A percentile compares a stretch with the other conserved stretches of the same genome.
Conservation (phyloP, 805 yeast species). For the Zygosaccharomyces rouxii region DNA sequence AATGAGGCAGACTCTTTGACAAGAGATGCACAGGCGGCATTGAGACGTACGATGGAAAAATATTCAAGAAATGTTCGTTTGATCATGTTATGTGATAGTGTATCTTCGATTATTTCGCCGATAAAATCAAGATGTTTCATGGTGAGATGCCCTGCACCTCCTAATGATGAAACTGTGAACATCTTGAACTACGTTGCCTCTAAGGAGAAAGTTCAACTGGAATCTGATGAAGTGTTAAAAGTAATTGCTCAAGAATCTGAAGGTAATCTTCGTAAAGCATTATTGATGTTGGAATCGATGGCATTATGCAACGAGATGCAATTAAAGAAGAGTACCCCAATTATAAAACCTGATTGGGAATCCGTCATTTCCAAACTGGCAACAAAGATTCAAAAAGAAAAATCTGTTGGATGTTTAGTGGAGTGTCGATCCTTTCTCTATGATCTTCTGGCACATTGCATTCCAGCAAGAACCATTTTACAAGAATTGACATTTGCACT, state of each 20-base stretch:
- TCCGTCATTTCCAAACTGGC: slow-evolving; percentile 68
- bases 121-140: slow-evolving; percentile 88
- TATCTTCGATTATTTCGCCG: slow-evolving; percentile 89
- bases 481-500: slow-evolving; percentile 54
- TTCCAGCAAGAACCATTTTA: slow-evolving; percentile 79
- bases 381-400: slow-evolving; percentile 50
- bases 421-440: slow-evolving; percentile 66
- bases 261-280: slow-evolving; percentile 72
- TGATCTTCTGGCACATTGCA: slow-evolving; percentile 87
- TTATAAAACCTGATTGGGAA: slow-evolving; percentile 85
- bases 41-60: slow-evolving; percentile 94
- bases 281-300: slow-evolving; percentile 79
- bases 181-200: slow-evolving; percentile 54
- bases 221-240: slow-evolving; percentile 43
- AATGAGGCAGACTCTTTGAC: slow-evolving; percentile 88
- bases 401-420: slow-evolving; percentile 54
- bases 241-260: slow-evolving; percentile 53
- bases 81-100: slow-evolving; percentile 79
- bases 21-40: slow-evolving; percentile 93
- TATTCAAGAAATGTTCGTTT: slow-evolving; percentile 83
- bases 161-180: slow-evolving; percentile 48
- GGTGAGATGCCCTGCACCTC: slow-evolving; percentile 84
- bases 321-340: slow-evolving; percentile 43
- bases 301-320: slow-evolving; percentile 58
- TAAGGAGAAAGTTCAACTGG: slow-evolving; percentile 46